Base-by-base conservation (phyloP, 1,139 yeast species). In the Candida glucosophila region DNA sequence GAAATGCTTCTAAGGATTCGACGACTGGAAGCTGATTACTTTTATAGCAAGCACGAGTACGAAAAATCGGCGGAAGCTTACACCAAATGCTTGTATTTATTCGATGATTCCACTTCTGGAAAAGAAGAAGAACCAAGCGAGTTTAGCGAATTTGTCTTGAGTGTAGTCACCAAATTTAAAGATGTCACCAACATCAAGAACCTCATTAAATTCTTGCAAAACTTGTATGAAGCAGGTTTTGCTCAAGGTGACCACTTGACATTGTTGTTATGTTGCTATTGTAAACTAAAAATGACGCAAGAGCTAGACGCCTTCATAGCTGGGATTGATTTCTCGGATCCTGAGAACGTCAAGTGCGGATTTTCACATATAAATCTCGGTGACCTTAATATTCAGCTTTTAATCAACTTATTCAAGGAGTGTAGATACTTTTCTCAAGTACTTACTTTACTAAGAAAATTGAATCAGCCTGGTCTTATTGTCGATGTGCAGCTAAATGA, bases 221-320 rank as follows among this genome's bases (percentile, higher is more conserved):
- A 49, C 10, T 58, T 88, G 34, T 66, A 81, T 28, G 62, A 63
- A 7, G 53, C 54, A 27, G 55, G 40, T 49, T 40, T 68, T 9
- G 77, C 95, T 0, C 70, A 72, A 19, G 67, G 72, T 23, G 94
- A 86, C 45, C 96, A 90, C 47, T 68, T 86, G 3, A 86, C 96
- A 0, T 53, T 90, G 16, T 57, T 90, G 19, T 55, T 90, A 18
- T 82, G 93, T 35, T 78, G 93, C 27, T 78, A 81, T 41, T 83
- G 95, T 37, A 88, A 88, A 46, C 55, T 85, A 35, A 80, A 78
- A 36, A 67, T 70, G 39, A 63, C 60, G 1, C 69, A 65, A 1
- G 77, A 77, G 29, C 57, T 90, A 19, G 67, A 68, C 24, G 40
- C 49, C 3, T 86, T 85, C 41, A 68, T 86, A 17, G 58, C 62